Evolutionary conservation across 1,284 basidiomycete genomes (phyloP), one percentile per base, ranked within the genome.

Genomic region (Mycena citricolor): DNA sequence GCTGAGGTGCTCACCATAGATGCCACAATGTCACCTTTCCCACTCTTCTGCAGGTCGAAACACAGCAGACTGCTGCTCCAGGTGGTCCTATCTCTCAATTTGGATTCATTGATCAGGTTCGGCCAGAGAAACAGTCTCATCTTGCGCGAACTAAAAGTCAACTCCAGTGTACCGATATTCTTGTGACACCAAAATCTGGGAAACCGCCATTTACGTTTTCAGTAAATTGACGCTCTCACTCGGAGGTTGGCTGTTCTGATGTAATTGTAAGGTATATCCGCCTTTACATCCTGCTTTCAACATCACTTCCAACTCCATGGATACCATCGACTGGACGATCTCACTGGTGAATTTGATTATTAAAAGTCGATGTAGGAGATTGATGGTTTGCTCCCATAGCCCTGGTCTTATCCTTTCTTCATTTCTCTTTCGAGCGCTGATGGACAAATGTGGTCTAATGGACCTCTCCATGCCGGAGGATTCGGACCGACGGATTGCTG

Each of bases 311-410:
- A 52, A 69, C 25, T 61, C 60, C 4, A 63, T 59, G 62, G 62
- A 61, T 31, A 52, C 73, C 0, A 71, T 76, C n/a, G 68, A 65
- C 33, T 79, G 74, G 74, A 77, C 72, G 2, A 68, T 77, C 4
- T 66, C 72, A 1, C 50, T 77, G 35, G n/a, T n/a, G n/a, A n/a
- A n/a, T n/a, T n/a, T n/a, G 26, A 17, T 17, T 23, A 30, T 10
- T 24, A n/a, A n/a, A n/a, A n/a, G n/a, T n/a, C n/a, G n/a, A 29
- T 25, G 17, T 13, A 23, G 3, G 25, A 4, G 24, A 43, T 16
- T 31, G 26, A 42, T 19, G 22, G 20, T 30, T 8, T n/a, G n/a
- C n/a, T n/a, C n/a, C n/a, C n/a, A n/a, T 17, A 63, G 73, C 65
- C 67, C 24, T 72, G 66, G 54, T 68, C 67, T 5, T 64, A 63